These are phyloP conservation scores for Helotiales sp. DNA, from an alignment of 2,329 filamentous ascomycete species.

Conservation along the genomic window DNA sequence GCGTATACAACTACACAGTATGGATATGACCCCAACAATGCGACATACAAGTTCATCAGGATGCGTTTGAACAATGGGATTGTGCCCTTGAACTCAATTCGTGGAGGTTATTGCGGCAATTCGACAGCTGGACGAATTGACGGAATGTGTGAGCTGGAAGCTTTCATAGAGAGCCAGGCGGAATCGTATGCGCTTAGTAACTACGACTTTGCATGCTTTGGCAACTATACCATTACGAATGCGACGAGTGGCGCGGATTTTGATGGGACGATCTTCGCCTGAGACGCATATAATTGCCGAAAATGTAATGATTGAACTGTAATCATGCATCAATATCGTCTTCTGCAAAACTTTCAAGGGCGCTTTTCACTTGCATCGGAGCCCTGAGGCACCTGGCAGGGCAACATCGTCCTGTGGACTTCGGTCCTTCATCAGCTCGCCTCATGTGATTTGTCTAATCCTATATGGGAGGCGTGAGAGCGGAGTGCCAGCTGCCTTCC, in stretches of 20 bases:
- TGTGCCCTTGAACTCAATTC: conserved; percentile 46
- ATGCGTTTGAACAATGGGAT: conserved; percentile 52
- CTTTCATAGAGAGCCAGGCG: conserved; percentile 44
- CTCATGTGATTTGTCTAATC: no score
- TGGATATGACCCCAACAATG: conserved; percentile 43
- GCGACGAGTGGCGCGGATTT: conserved; percentile 42
- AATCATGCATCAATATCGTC: no score
- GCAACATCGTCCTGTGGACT: no score
- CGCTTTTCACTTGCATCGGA: no score
- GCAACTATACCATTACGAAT: conserved; percentile 44
- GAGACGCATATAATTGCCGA: no score
- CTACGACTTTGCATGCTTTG: conserved; percentile 49
- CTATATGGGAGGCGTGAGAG: no score
- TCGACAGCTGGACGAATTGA: conserved; percentile 39
- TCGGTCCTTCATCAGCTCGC: no score
- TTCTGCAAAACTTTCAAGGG: no score
- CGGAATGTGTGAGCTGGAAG: conserved; percentile 44
- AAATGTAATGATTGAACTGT: no score
- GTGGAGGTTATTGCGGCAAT: conserved; percentile 44
- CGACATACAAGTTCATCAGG: conserved; percentile 48
- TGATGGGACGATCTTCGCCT: conserved; percentile 36
- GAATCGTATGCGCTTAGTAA: conserved; percentile 41
- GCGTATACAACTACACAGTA: conserved; percentile 45
- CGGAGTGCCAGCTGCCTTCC: no score
- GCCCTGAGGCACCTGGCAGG: no score